Base-by-base conservation (phyloP, 441 rosid genomes). In the Bocquillonia castaneifolia region DNA sequence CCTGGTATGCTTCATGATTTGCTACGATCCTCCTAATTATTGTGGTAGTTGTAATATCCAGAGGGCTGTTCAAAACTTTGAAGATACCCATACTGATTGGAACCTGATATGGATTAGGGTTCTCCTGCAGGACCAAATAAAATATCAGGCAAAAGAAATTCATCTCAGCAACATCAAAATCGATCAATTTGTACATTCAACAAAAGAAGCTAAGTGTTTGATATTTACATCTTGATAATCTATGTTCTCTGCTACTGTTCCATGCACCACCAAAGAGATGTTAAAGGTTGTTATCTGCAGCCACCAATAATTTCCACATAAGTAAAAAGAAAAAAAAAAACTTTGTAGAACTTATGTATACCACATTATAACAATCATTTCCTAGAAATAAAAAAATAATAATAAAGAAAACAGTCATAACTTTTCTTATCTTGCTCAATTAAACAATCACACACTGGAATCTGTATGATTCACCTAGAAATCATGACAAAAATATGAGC, bases 1-100 rank as follows among this genome's bases (percentile, higher is more conserved):
- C 86, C 90, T 81, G 82, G 76, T 76, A 88, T 37, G 87, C 88
- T 80, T 85, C 90, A 64, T 88, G 87, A 72, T 88, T 88, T 67
- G 88, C 69, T 20, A 87, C 86, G 45, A 87, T 87, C 74, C 92
- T 79, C 80, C 77, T 76, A 52, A 87, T 87, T 76, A 87, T 85
- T 0, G 90, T 87, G 55, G 88, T 79, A 40, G 92, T 85, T 10
- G 90, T 87, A 60, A 87, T 81, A 67, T 87, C 85, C 59, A 87
- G 74, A 25, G 90, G 87, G 67, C 90, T 87, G 1, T 83, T 88
- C 76, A 87, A 50, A 55, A 87, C 82, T 72, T 74, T 74, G 62
- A 87, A 87, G 65, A 87, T 83, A 55, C 74, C 85, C 92, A 85
- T 73, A 44, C 80, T 77, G 48, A 82, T 79, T 18, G 92, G 92